Base-by-base conservation (phyloP, 2,329 filamentous ascomycete genomes). In the Macrophomina tecta region DNA sequence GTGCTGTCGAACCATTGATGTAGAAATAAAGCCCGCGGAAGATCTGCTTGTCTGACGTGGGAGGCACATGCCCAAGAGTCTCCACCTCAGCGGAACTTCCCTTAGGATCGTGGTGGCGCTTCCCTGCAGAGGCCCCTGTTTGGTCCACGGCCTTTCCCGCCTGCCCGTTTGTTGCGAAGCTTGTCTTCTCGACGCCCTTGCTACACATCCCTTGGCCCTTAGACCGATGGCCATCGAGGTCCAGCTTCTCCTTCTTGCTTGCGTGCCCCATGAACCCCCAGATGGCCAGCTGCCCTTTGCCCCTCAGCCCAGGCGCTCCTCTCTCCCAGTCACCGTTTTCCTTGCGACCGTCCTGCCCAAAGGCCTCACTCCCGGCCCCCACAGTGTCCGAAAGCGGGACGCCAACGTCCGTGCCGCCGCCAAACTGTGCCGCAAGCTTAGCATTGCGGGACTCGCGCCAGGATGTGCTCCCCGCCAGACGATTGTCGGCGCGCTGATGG, bases 1-100 rank as follows among this genome's bases (percentile, higher is more conserved):
- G 93, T 68, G 89, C 86, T 2, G 93, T 97, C 71, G 91, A 94
- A 68, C 93, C 93, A 78, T 97, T 97, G 78, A 97, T 86, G 80
- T 94, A 95, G 72, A 97, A 86, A 62, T 87, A 89, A 28, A 93
- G 84, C 16, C 89, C 87, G 52, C 86, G 80, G 75, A 97, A 94
- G 64, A 96, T 85, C 55, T 81, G 76, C 53, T 73, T 77, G 45
- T 74, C 69, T 40, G 45, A 28, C 5, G 63, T 32, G n/a, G 51
- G 12, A 28, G 34, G 30, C 40, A 32, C 42, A 23, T 49, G 30
- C 8, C 60, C 66, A 28, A 16, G 45, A 49, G 32, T 46, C 42
- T 45, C 55, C 23, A 49, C 64, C 30, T 16, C 32, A 4, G n/a
- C 18, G 40, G 18, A 36, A 38, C 30, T 48, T 28, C 42, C 42